Evolutionary conservation across 1,284 basidiomycete species (phyloP).

Genomic region (Puccinia polysora): DNA sequence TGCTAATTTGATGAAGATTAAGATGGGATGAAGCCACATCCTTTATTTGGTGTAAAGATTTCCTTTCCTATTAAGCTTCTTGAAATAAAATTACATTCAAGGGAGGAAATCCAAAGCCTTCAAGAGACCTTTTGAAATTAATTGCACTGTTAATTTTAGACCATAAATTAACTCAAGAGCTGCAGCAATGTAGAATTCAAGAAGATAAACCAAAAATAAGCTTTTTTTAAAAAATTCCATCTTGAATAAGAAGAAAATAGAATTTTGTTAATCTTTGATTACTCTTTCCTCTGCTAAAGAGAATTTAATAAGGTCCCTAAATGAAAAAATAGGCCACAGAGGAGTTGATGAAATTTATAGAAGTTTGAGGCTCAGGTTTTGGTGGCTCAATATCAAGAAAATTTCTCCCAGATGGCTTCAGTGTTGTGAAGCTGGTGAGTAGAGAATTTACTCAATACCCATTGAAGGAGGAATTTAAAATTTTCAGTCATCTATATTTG

Average conservation of each 20-base stretch:
- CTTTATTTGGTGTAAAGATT: not conserved
- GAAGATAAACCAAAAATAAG: no score
- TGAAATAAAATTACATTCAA: not conserved
- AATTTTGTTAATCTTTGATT: no score
- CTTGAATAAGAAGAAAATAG: no score
- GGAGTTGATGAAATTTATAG: not conserved
- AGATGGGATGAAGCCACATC: not conserved
- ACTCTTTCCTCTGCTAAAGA: no score
- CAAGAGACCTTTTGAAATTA: no score
- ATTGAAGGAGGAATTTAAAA: not conserved
- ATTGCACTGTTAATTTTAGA: no score
- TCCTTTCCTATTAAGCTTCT: not conserved
- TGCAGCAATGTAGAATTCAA: no score
- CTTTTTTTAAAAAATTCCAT: no score
- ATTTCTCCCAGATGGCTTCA: not conserved
- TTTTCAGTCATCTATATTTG: no score
- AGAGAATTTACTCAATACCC: not conserved
- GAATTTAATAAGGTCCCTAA: not conserved
- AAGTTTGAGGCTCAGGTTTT: not conserved
- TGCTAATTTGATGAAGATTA: constrained; percentile 2
- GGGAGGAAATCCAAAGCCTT: no score
- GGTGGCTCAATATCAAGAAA: not conserved
- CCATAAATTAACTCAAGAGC: no score
- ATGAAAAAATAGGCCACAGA: not conserved
- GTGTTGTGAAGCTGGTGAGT: not conserved